Percentiles rank a stretch among this genome's conserved stretches.
phyloP scores from a whole-genome alignment of 805 yeast species.

The Wickerhamiella azymoides region DNA sequence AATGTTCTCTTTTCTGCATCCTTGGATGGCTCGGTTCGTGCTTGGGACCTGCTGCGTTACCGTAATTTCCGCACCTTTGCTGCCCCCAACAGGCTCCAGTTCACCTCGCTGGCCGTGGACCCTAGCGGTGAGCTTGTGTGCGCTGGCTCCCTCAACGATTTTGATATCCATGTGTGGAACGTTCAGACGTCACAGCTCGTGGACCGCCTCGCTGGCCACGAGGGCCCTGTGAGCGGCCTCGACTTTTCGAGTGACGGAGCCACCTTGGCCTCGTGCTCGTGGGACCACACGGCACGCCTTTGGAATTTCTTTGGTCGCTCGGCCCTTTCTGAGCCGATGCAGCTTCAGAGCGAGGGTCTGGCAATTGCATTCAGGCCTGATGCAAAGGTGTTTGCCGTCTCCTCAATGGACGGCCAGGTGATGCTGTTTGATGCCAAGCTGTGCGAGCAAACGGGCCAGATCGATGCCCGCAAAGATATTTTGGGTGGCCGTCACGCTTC shows the following conservation, averaged over 20 bases:
- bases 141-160: slow-evolving; percentile 84
- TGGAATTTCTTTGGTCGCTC: slow-evolving; percentile 88
- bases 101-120: slow-evolving; percentile 81
- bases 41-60: slow-evolving; percentile 89
- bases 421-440: slow-evolving; percentile 69
- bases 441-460: slow-evolving; percentile 65
- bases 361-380: slow-evolving; percentile 80
- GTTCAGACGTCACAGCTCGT: slow-evolving; percentile 89
- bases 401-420: slow-evolving; percentile 80
- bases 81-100: slow-evolving; percentile 77
- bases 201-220: slow-evolving; percentile 83
- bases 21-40: slow-evolving; percentile 90
- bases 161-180: slow-evolving; percentile 90
- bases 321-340: slow-evolving; percentile 82
- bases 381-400: slow-evolving; percentile 77
- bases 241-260: slow-evolving; percentile 74
- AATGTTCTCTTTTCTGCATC: slow-evolving; percentile 86
- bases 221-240: slow-evolving; percentile 83
- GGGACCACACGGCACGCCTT: slow-evolving; percentile 90
- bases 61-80: slow-evolving; percentile 92
- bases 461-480: slow-evolving; percentile 82
- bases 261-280: slow-evolving; percentile 75
- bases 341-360: slow-evolving; percentile 70
- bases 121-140: slow-evolving; percentile 95
- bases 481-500: slow-evolving; percentile 60